phyloP scores from a whole-genome alignment of 495 filamentous ascomycete species.

The Tuber umbilicatum region DNA sequence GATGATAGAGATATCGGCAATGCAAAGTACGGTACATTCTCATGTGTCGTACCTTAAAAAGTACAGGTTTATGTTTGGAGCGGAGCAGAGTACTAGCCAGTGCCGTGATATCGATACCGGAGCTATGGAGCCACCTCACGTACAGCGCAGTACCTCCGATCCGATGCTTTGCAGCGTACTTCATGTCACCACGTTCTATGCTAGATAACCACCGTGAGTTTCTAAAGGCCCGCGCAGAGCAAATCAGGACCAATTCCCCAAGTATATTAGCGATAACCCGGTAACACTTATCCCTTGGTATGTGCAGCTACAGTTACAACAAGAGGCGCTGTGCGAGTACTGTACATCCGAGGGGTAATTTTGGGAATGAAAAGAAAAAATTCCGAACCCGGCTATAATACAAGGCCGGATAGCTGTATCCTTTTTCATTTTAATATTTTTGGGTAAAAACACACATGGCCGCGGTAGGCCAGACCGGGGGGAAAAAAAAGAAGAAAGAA shows the following conservation, averaged over 20 bases:
- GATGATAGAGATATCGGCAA: neutral
- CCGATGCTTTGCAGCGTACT: neutral
- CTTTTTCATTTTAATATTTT: neutral
- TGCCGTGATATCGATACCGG: neutral
- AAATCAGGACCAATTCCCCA: neutral
- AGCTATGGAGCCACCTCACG: neutral
- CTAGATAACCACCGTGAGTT: neutral
- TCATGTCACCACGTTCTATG: conserved; percentile 1
- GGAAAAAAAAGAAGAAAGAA: neutral
- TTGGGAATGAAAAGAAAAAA: neutral
- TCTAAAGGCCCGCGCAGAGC: neutral
- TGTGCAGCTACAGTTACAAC: neutral
- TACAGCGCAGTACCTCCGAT: neutral
- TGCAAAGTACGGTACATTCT: neutral
- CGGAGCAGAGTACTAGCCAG: neutral
- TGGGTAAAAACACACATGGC: neutral
- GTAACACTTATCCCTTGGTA: neutral
- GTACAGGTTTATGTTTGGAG: neutral
- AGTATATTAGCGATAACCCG: neutral
- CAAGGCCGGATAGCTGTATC: neutral
- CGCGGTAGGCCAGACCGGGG: neutral
- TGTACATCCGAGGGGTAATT: neutral
- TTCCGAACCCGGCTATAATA: neutral
- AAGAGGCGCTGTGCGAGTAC: neutral
- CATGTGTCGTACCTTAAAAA: neutral